Conservation (phyloP, 345 rosid genomes). For the Gossypium turneri region DNA sequence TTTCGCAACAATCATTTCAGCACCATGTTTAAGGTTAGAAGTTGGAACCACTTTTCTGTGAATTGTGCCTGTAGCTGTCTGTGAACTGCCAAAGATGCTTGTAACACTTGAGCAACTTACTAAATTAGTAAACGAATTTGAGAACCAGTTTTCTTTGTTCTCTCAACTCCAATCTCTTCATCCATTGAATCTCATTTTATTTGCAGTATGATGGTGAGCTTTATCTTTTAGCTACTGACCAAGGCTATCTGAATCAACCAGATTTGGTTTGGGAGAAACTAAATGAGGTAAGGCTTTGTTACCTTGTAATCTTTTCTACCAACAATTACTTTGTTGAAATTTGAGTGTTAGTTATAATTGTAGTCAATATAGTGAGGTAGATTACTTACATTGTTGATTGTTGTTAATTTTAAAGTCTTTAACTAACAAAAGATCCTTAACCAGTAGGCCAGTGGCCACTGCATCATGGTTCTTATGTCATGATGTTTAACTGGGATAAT, state of each 20-base stretch:
- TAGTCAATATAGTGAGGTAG: neutral
- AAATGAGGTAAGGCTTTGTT: constrained; percentile 62
- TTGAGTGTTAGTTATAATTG: neutral
- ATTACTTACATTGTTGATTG: neutral
- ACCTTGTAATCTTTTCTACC: neutral
- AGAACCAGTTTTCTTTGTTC: neutral
- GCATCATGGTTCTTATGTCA: neutral
- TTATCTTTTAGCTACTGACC: constrained; percentile 96
- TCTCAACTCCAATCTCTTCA: neutral
- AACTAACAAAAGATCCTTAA: neutral
- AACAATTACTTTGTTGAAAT: neutral
- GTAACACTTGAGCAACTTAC: neutral
- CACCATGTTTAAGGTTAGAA: constrained; percentile 95
- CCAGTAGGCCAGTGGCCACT: neutral
- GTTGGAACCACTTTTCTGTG: constrained; percentile 2
- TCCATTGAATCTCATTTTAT: constrained; percentile 14
- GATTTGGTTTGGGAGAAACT: constrained; percentile 98
- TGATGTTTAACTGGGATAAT: neutral
- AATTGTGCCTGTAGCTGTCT: neutral
- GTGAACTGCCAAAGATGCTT: constrained; percentile 10
- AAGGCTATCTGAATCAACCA: constrained; percentile 88
- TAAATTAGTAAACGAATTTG: constrained; percentile 8
- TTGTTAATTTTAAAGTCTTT: neutral
- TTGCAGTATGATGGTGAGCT: constrained; percentile 91
- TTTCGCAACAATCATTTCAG: constrained; percentile 98